Evolutionary conservation across 129 eudicot species (phyloP).

Genomic region (Centaurea solstitialis): DNA sequence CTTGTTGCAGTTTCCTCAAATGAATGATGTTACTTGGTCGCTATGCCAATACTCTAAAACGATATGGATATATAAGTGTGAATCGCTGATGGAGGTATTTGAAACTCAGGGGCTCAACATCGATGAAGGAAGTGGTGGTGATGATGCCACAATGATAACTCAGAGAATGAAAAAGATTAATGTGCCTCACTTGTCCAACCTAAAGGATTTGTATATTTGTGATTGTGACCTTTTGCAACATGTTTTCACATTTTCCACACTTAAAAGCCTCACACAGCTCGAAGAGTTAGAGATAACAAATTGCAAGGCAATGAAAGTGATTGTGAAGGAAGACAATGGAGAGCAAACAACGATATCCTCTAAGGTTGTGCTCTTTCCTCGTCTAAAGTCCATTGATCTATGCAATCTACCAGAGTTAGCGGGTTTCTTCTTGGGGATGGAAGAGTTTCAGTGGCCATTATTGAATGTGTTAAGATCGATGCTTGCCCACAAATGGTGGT

Average conservation of each 20-base stretch:
- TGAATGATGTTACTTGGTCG: background rate
- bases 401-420: background rate
- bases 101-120: background rate
- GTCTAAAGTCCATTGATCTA: background rate
- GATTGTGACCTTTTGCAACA: no score
- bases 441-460: background rate
- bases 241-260: no score
- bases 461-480: background rate
- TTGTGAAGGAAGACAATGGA: background rate
- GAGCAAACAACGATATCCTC: background rate
- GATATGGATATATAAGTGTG: background rate
- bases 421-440: slow-evolving; percentile 12
- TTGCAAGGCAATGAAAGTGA: no score
- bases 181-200: no score
- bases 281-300: no score
- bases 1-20: background rate
- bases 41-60: background rate
- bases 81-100: background rate
- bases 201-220: no score
- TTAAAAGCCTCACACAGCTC: no score
- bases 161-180: no score
- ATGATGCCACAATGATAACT: background rate
- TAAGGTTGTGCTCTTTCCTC: background rate
- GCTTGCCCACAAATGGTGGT: background rate
- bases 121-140: background rate